Evolutionary conservation across 768 basidiomycete species (phyloP).

Genomic region (Cystobasidium onofrii): DNA sequence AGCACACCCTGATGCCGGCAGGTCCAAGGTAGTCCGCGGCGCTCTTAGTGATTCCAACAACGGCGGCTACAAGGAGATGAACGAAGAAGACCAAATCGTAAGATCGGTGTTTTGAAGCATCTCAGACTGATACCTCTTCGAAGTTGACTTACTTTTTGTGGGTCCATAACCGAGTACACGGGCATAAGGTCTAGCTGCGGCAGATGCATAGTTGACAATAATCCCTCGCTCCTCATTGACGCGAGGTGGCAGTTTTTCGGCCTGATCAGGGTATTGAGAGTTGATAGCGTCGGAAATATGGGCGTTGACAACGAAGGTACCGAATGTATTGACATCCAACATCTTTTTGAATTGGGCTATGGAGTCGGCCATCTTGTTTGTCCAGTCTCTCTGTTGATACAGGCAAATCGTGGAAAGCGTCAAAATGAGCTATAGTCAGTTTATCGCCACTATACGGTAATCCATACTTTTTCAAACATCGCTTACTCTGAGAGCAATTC

Average conservation of each 20-base stretch:
- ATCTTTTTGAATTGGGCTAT: conserved; percentile 43
- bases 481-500: conserved; percentile 31
- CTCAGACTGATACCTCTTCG: too few species aligned
- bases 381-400: conserved; percentile 32
- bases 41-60: conserved; percentile 9
- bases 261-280: conserved; percentile 39
- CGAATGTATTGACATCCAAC: conserved; percentile 42
- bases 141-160: conserved; percentile 43
- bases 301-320: conserved; percentile 44
- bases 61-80: not conserved
- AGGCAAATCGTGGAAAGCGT: too few species aligned
- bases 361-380: conserved; percentile 33
- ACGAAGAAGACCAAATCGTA: too few species aligned
- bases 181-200: conserved; percentile 41
- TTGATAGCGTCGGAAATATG: conserved; percentile 44
- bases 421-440: too few species aligned
- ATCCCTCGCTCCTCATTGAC: conserved; percentile 43
- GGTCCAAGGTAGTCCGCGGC: conserved; percentile 44
- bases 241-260: conserved; percentile 10
- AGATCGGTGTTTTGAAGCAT: too few species aligned
- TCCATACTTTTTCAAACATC: not conserved
- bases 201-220: conserved; percentile 44
- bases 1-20: conserved; percentile 42
- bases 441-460: not conserved
- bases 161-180: conserved; percentile 44